Percentiles rank a stretch among this genome's conserved stretches.
phyloP scores from a whole-genome alignment of 768 basidiomycete genomes.

The Boletus reticulatus region DNA sequence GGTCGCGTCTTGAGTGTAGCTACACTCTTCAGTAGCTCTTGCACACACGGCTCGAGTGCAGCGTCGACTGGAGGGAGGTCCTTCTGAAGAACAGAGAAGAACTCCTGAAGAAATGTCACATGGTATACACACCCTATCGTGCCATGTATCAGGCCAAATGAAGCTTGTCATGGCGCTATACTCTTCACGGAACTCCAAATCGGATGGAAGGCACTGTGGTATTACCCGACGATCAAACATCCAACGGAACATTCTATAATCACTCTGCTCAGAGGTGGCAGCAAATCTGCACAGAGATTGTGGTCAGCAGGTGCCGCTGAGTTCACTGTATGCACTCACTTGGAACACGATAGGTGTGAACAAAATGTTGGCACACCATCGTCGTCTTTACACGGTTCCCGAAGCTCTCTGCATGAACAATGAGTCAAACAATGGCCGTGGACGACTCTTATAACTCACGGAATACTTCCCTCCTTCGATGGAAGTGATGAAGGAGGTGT shows the following conservation, averaged over 20 bases:
- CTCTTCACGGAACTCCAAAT: background rate
- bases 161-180: slow-evolving; percentile 1
- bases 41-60: slow-evolving; percentile 4
- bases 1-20: background rate
- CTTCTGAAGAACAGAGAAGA: background rate
- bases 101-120: too few relatives aligned
- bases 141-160: slow-evolving; percentile 11
- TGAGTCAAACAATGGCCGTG: background rate
- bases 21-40: background rate
- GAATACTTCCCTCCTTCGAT: too few relatives aligned
- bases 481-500: background rate
- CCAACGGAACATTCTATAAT: slow-evolving; percentile 3
- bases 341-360: background rate
- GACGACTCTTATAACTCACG: background rate
- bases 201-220: background rate
- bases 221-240: slow-evolving; percentile 9
- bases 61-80: slow-evolving; percentile 7
- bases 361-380: background rate
- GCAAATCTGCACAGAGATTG: slow-evolving; percentile 1
- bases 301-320: too few relatives aligned
- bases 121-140: background rate
- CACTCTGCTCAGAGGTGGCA: background rate
- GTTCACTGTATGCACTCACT: background rate
- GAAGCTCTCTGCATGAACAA: background rate
- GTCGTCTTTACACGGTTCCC: background rate